Base-by-base conservation (phyloP, 2,329 filamentous ascomycete species). In the Epicoccum sorghinum region DNA sequence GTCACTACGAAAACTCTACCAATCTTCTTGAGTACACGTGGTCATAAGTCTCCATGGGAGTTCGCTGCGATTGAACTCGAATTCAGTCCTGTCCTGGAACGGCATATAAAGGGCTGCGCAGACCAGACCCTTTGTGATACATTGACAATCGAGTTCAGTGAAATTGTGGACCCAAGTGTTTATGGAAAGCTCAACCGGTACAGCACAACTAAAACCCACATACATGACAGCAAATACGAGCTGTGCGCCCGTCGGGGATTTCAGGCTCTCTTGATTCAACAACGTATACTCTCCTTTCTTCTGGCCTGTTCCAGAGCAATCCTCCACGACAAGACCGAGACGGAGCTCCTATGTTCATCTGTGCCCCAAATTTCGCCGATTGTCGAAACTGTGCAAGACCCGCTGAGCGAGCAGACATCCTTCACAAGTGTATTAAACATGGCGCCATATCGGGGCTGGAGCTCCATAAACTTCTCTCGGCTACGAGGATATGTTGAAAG, bases 11-110 rank as follows among this genome's bases (percentile, higher is more conserved):
- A 42, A 7, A 18, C 47, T n/a, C 24, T 58, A 14, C 39, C 45
- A 3, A 5, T 47, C 4, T 52, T 38, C 10, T 13, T 58, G 6
- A 52, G 46, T 29, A n/a, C 55, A 4, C 55, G 55, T 24, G 55
- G 27, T 24, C 51, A 39, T 6, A 55, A 44, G 25, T 3, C 12
- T 4, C 55, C 55, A 6, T 52, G 32, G 30, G 35, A 22, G 4
- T 58, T 58, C 14, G 39, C 39, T 18, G 32, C 33, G 0, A 41
- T 30, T 12, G 51, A 58, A 23, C 9, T 12, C 10, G n/a, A 35
- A 1, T 57, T 57, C 14, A 49, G 47, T 22, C 48, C 44, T 27
- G 9, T 40, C 1, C 13, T 48, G 1, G 13, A 9, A 0, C 10
- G 25, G n/a, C 2, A 8, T 3, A 14, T 27, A n/a, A 8, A 35